These are phyloP conservation scores for Aschersonia sp. DNA, from an alignment of 2,329 filamentous ascomycete genomes.

Conservation along the genomic window DNA sequence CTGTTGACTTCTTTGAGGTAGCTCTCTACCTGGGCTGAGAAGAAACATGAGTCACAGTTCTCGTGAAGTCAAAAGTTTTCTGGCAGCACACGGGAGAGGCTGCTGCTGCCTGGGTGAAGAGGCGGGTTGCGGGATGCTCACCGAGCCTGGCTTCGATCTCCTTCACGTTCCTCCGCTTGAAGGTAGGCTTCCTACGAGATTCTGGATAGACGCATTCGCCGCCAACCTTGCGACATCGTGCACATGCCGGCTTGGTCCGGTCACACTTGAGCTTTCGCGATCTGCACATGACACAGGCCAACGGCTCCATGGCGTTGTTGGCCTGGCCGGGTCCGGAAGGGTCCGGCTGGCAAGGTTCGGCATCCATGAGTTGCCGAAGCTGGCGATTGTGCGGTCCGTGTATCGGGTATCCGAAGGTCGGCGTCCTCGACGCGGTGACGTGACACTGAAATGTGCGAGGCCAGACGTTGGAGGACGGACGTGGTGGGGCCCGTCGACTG, in stretches of 20 bases:
- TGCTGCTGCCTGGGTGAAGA: background rate
- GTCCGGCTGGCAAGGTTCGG: background rate
- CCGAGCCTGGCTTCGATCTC: slow-evolving; percentile 77
- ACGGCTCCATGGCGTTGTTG: slow-evolving; percentile 22
- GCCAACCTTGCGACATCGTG: slow-evolving; percentile 60
- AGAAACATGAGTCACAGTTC: background rate
- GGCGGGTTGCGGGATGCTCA: slow-evolving; percentile 24
- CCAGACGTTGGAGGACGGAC: background rate
- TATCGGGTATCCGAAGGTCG: background rate
- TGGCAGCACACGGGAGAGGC: no score
- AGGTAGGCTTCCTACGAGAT: slow-evolving; percentile 73
- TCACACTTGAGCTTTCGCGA: slow-evolving; percentile 82
- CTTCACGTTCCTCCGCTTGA: slow-evolving; percentile 81
- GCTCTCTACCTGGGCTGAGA: slow-evolving; percentile 64
- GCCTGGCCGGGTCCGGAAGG: background rate
- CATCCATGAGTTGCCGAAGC: background rate
- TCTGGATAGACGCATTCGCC: slow-evolving; percentile 81
- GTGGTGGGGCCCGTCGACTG: background rate
- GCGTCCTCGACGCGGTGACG: background rate
- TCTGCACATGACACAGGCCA: slow-evolving; percentile 74
- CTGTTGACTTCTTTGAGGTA: slow-evolving; percentile 53
- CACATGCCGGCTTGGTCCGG: slow-evolving; percentile 62
- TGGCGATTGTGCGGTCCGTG: background rate
- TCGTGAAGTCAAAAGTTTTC: background rate
- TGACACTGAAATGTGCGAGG: background rate